A percentile compares a stretch with the other conserved stretches of the same genome.
phyloP scores from a whole-genome alignment of 257 asterid genomes.

The Lithospermum erythrorhizon region DNA sequence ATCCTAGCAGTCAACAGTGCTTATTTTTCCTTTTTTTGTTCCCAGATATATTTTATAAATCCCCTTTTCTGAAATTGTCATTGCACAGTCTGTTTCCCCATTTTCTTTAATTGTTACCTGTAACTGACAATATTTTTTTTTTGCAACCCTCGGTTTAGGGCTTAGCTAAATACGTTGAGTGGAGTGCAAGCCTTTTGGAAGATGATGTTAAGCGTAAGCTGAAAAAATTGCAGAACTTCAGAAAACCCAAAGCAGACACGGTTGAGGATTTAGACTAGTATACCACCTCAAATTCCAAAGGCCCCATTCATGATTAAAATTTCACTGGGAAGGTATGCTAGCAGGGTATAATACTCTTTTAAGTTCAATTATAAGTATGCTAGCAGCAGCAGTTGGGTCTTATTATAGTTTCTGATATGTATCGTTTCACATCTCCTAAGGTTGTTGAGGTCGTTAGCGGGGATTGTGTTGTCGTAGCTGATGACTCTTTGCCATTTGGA shows the following conservation, averaged over 20 bases:
- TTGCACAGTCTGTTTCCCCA: background rate
- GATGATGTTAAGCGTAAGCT: slow-evolving; percentile 60
- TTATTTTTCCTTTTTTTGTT: background rate
- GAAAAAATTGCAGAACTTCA: slow-evolving; percentile 85
- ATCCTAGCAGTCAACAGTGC: background rate
- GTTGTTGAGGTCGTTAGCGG: slow-evolving; percentile 91
- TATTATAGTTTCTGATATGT: slow-evolving; percentile 2
- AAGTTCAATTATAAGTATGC: background rate
- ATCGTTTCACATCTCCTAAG: slow-evolving; percentile 27
- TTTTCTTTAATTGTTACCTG: background rate
- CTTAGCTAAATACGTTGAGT: slow-evolving; percentile 73
- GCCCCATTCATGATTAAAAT: slow-evolving; percentile 91
- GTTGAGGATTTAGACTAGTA: slow-evolving; percentile 69
- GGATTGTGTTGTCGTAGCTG: slow-evolving; percentile 84
- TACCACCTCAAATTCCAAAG: slow-evolving; percentile 80
- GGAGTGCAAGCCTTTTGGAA: slow-evolving; percentile 85
- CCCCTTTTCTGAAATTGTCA: background rate
- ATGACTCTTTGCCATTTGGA: slow-evolving; percentile 85
- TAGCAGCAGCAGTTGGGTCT: slow-evolving; percentile 2
- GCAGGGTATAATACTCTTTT: no score
- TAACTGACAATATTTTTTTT: background rate
- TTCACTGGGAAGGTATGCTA: slow-evolving; percentile 74
- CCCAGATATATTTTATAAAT: background rate
- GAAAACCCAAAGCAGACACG: slow-evolving; percentile 73
- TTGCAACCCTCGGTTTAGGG: slow-evolving; percentile 42